A percentile compares a stretch with the other conserved stretches of the same genome.
Evolutionary conservation across 129 eudicot species (phyloP).

Genomic region (Chrysanthemum lavandulifolium): DNA sequence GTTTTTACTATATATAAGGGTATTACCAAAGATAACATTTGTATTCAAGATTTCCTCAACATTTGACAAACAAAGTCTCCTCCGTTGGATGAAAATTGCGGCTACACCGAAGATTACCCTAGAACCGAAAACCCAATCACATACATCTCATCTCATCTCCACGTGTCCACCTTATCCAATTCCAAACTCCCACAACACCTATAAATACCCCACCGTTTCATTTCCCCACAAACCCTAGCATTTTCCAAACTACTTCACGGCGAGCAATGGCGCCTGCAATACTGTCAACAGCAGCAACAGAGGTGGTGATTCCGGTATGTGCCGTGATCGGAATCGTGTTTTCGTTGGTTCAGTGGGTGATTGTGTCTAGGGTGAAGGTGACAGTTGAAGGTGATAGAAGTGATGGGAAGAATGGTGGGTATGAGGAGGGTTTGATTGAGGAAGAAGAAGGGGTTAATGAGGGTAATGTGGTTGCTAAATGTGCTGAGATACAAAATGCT

Average conservation of each 20-base stretch:
- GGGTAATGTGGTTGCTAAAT: slow-evolving; percentile 55
- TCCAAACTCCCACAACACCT: slow-evolving; percentile 10
- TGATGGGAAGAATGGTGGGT: slow-evolving; percentile 41
- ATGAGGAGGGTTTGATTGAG: slow-evolving; percentile 66
- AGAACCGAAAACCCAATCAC: slow-evolving; percentile 7
- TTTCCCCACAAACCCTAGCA: background rate
- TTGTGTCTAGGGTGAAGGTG: slow-evolving; percentile 66
- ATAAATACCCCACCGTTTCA: slow-evolving; percentile 20
- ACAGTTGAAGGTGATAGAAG: slow-evolving; percentile 34
- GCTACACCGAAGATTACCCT: slow-evolving; percentile 32
- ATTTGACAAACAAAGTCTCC: background rate
- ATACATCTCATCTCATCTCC: slow-evolving; percentile 3
- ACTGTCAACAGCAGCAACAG: slow-evolving; percentile 65
- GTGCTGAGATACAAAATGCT: slow-evolving; percentile 83
- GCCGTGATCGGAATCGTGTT: slow-evolving; percentile 73
- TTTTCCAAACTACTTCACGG: slow-evolving; percentile 30
- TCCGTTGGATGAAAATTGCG: slow-evolving; percentile 24
- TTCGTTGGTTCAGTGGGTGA: slow-evolving; percentile 71
- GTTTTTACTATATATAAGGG: no score
- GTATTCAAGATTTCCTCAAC: no score
- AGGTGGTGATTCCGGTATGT: slow-evolving; percentile 73
- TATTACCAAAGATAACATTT: no score
- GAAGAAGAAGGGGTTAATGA: slow-evolving; percentile 82
- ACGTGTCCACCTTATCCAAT: slow-evolving; percentile 35
- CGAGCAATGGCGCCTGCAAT: slow-evolving; percentile 42